These are phyloP conservation scores for Russula lepida DNA, from an alignment of 768 basidiomycete species.

Conservation along the genomic window DNA sequence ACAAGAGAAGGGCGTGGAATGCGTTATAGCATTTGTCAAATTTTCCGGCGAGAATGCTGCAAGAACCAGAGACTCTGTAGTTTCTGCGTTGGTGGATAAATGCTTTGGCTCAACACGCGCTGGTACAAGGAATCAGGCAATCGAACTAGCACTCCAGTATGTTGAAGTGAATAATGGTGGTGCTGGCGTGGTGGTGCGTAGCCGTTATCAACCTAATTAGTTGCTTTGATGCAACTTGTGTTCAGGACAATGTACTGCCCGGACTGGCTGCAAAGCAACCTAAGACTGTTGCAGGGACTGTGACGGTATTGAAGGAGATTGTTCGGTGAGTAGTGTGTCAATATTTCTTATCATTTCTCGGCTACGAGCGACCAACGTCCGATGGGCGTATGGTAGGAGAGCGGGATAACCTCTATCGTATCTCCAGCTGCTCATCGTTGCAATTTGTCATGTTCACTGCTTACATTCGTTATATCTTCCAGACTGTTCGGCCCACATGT, in stretches of 20 bases:
- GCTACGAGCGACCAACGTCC: not conserved
- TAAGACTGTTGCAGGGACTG: constrained; percentile 77
- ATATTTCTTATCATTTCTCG: not conserved
- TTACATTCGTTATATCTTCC: constrained; percentile 1
- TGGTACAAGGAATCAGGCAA: constrained; percentile 80
- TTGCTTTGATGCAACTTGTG: not conserved
- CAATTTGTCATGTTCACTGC: not conserved
- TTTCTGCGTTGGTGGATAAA: constrained; percentile 94
- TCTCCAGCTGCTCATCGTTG: not conserved
- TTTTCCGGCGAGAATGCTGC: constrained; percentile 85
- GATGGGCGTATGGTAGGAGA: not conserved
- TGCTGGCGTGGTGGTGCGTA: constrained; percentile 79
- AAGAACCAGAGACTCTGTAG: constrained; percentile 67
- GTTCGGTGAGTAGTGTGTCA: constrained; percentile 49
- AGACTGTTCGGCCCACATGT: constrained; percentile 76
- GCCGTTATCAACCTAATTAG: constrained; percentile 19
- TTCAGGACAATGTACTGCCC: constrained; percentile 55
- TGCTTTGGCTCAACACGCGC: constrained; percentile 86
- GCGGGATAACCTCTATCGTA: not conserved
- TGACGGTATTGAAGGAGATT: constrained; percentile 74
- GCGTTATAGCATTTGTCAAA: constrained; percentile 76
- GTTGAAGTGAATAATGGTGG: constrained; percentile 90
- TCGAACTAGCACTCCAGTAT: constrained; percentile 82
- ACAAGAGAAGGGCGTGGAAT: constrained; percentile 96
- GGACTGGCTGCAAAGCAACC: constrained; percentile 91